These are phyloP conservation scores for Curvularia sp. DNA, from an alignment of 2,329 filamentous ascomycete genomes.

Conservation along the genomic window DNA sequence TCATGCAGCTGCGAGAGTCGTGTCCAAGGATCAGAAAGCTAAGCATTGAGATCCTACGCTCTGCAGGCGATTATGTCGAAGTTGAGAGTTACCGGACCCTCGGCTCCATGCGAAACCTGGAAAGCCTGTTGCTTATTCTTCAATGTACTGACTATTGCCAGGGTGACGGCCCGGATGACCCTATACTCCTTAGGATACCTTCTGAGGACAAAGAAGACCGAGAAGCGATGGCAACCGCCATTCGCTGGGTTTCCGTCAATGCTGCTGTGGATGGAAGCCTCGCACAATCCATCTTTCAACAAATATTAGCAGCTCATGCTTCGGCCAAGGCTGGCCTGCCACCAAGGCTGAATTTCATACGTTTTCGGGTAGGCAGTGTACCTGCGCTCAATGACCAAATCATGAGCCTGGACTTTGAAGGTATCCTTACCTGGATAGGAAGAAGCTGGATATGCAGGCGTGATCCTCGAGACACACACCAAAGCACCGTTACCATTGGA, in stretches of 20 bases:
- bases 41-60: not conserved
- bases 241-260: not conserved
- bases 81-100: not conserved
- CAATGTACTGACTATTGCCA: not conserved
- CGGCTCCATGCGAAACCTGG: not conserved
- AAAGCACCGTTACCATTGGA: not conserved
- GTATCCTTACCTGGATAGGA: not conserved
- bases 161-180: not conserved
- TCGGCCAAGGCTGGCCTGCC: not conserved
- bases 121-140: not conserved
- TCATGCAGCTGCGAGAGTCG: not conserved
- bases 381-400: not conserved
- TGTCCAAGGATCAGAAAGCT: not conserved
- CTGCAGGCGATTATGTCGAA: not conserved
- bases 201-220: not conserved
- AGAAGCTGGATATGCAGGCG: conserved; percentile 2
- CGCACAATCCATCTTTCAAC: not conserved
- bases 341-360: not conserved
- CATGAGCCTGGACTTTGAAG: not conserved
- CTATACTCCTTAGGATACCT: not conserved
- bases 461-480: conserved; percentile 2
- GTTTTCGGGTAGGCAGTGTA: conserved; percentile 1
- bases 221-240: not conserved
- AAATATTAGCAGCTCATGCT: not conserved
- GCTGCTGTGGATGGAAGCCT: conserved; percentile 1